phyloP scores from a whole-genome alignment of 2,329 filamentous ascomycete genomes.

The Fusarium avenaceum region DNA sequence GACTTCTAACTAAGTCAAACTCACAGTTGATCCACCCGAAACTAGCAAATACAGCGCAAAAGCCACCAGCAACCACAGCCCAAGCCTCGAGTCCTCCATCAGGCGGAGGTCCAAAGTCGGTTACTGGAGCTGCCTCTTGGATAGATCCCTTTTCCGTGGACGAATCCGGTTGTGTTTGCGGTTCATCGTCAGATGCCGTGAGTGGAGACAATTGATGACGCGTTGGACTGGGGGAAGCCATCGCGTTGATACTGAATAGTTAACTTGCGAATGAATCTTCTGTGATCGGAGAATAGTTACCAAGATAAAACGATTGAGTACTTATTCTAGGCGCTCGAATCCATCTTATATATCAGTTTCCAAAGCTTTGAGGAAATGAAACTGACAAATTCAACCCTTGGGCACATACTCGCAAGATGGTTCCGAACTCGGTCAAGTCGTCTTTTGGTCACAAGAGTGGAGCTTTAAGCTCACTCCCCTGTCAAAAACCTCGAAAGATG shows the following conservation, averaged over 20 bases:
- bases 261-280: rapidly evolving
- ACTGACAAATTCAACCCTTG: conserved; percentile 27
- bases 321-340: rapidly evolving
- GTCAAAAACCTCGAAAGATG: neutral
- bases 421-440: neutral
- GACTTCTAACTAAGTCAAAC: rapidly evolving
- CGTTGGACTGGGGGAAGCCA: neutral
- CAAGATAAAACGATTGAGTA: rapidly evolving
- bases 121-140: rapidly evolving
- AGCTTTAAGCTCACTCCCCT: neutral
- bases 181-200: neutral
- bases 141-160: neutral
- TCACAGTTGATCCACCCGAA: conserved; percentile 27
- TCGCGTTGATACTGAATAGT: neutral
- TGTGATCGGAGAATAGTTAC: rapidly evolving
- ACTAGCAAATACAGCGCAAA: conserved; percentile 18
- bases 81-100: conserved; percentile 20
- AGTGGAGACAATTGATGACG: neutral
- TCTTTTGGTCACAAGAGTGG: rapidly evolving
- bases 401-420: conserved; percentile 5
- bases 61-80: conserved; percentile 7
- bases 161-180: neutral
- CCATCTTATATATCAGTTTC: conserved; percentile 3
- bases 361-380: neutral
- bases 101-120: conserved; percentile 4